Evolutionary conservation across 768 basidiomycete genomes (phyloP), one percentile per base, ranked within the genome.

Genomic region (Boletus fagicola): DNA sequence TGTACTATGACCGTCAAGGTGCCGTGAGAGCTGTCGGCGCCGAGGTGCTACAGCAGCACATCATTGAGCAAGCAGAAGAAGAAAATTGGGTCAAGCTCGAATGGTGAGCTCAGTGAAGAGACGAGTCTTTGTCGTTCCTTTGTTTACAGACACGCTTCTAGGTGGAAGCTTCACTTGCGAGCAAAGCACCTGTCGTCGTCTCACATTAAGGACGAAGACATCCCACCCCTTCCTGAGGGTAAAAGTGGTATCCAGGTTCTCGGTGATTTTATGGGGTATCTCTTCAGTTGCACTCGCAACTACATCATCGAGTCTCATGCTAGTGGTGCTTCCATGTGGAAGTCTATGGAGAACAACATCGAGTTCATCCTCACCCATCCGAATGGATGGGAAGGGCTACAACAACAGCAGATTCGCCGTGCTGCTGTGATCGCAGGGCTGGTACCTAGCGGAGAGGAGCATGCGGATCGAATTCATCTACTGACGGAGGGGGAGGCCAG

Each of bases 1-100:
- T 83, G 15, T 78, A 77, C 56, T 83, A 83, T 57, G 80, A 80
- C 54, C 51, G 59, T 10, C 57, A 69, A n/a, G 80, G 78, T 2
- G 36, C 39, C 0, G 67, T 76, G 4, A 72, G 64, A 38, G 81
- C 80, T 0, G 66, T 75, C 5, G 81, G 81, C 0, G 79, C 78
- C 1, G 80, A 80, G 55, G 74, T 79, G 0, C 22, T 62, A 13
- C 66, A 72, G 16, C 71, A 74, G 31, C 68, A 70, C 12, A 63
- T 75, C 26, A 63, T 74, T 20, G 74, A 75, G 4, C 58, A 67
- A 46, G 79, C 78, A 1, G 75, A 75, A 42, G 75, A 78, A 1
- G 70, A 74, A 50, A 48, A 56, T 13, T 68, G 62, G 77, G 51
- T 57, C 16, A 81, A 75, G 59, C 70, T 75, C 0, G 76, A 78